phyloP scores from a whole-genome alignment of 2,329 filamentous ascomycete genomes.

The Trichoderma pleuroti region DNA sequence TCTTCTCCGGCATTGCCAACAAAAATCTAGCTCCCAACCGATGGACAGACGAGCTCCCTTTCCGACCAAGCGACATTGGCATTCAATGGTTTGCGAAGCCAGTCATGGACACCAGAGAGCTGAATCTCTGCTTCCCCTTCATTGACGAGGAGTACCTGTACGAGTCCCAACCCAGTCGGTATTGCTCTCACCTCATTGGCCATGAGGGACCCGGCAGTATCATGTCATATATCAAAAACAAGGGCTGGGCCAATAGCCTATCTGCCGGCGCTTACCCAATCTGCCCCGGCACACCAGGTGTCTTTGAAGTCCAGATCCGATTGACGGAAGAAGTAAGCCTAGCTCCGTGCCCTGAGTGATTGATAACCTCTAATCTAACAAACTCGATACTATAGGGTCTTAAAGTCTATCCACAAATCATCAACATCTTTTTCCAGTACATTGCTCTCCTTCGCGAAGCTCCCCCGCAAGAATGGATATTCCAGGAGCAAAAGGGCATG shows the following conservation, averaged over 20 bases:
- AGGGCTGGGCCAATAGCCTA: constrained; percentile 83
- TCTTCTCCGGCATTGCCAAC: constrained; percentile 79
- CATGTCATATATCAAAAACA: constrained; percentile 82
- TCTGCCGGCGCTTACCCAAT: constrained; percentile 72
- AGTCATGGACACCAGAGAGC: constrained; percentile 78
- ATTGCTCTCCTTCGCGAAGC: constrained; percentile 78
- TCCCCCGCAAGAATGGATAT: constrained; percentile 87
- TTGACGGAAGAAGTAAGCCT: constrained; percentile 71
- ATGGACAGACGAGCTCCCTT: constrained; percentile 52
- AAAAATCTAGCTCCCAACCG: constrained; percentile 66
- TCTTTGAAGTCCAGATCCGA: constrained; percentile 76
- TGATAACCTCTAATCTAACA: neutral
- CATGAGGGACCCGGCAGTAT: constrained; percentile 93
- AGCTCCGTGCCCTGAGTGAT: neutral
- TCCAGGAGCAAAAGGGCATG: constrained; percentile 85
- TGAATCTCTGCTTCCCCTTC: constrained; percentile 81
- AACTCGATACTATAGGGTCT: constrained; percentile 50
- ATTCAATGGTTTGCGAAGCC: constrained; percentile 84
- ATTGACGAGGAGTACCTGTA: constrained; percentile 77
- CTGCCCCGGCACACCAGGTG: constrained; percentile 71
- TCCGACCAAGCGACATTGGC: constrained; percentile 47
- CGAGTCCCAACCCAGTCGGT: constrained; percentile 77
- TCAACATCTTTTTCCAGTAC: constrained; percentile 86
- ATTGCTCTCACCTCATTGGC: constrained; percentile 84
- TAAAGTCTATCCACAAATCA: constrained; percentile 75